Evolutionary conservation across 2,329 filamentous ascomycete species (phyloP).

Genomic region (Graphilbum fragrans): DNA sequence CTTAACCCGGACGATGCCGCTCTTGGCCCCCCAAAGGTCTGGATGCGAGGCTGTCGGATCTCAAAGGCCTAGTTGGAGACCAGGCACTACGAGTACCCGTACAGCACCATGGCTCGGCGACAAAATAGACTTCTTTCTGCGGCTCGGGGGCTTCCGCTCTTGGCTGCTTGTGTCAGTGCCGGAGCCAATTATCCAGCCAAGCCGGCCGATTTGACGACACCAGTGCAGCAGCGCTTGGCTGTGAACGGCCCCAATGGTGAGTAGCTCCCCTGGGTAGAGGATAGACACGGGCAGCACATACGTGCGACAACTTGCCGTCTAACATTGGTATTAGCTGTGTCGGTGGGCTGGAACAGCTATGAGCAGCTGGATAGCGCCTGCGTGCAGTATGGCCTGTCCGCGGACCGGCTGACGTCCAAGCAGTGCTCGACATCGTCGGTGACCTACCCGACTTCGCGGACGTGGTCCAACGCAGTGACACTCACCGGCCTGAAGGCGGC

Average conservation of each 20-base stretch:
- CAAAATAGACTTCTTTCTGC: no score
- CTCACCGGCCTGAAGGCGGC: slow-evolving; percentile 33
- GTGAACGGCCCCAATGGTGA: slow-evolving; percentile 35
- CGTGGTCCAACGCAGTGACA: slow-evolving; percentile 35
- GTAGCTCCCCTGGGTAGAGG: not conserved
- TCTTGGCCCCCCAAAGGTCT: no score
- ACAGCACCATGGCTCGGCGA: no score
- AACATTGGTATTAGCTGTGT: slow-evolving; percentile 32
- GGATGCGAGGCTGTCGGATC: no score
- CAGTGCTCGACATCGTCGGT: slow-evolving; percentile 28
- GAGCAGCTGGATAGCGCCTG: slow-evolving; percentile 29
- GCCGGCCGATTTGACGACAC: slow-evolving; percentile 37
- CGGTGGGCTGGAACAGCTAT: slow-evolving; percentile 47
- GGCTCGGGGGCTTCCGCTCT: not conserved
- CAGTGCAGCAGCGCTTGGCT: slow-evolving; percentile 40
- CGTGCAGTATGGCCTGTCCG: slow-evolving; percentile 37
- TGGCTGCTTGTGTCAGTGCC: not conserved
- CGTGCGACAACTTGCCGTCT: not conserved
- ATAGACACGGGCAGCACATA: not conserved
- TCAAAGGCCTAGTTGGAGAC: no score
- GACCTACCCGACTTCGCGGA: slow-evolving; percentile 42
- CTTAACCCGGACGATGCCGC: no score
- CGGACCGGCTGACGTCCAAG: slow-evolving; percentile 20
- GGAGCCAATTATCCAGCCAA: slow-evolving; percentile 27
- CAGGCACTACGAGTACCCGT: no score